Evolutionary conservation across 2,329 filamentous ascomycete species (phyloP).

Genomic region (Gnomoniopsis sp.): DNA sequence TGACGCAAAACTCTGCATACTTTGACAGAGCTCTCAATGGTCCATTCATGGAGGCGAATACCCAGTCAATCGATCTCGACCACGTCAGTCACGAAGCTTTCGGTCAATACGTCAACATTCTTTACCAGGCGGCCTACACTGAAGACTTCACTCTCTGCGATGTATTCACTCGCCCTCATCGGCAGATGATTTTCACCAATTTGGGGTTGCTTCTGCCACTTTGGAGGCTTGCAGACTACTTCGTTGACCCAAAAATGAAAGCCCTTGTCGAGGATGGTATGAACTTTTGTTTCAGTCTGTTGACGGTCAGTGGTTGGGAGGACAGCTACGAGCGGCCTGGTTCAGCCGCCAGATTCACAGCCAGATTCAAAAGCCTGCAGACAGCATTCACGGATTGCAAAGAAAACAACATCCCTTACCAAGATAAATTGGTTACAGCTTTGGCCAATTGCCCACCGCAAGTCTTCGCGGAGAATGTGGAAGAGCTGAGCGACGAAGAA

Average conservation of each 20-base stretch:
- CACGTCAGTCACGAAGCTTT: conserved; percentile 19
- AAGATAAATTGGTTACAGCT: conserved; percentile 15
- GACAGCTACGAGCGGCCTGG: too few species aligned
- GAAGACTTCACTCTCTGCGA: conserved; percentile 15
- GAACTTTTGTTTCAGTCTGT: too few species aligned
- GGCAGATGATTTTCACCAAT: background rate
- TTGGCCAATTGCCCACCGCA: conserved; percentile 22
- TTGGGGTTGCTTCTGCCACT: conserved; percentile 17
- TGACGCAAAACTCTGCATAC: conserved; percentile 20
- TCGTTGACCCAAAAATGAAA: conserved; percentile 15
- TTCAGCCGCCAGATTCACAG: too few species aligned
- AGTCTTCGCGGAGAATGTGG: conserved; percentile 19
- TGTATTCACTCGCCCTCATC: conserved; percentile 2
- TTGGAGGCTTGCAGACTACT: conserved; percentile 22
- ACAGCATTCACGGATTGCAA: conserved; percentile 19
- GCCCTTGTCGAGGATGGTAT: conserved; percentile 16
- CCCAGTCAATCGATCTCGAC: conserved; percentile 20
- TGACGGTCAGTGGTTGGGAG: too few species aligned
- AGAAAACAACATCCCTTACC: conserved; percentile 20
- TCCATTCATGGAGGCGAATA: conserved; percentile 18
- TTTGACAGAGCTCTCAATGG: conserved; percentile 21
- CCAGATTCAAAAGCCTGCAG: conserved; percentile 17
- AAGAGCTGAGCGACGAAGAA: conserved; percentile 19
- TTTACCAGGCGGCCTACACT: conserved; percentile 16
- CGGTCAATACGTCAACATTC: conserved; percentile 22